Evolutionary conservation across 768 basidiomycete species (phyloP), one percentile per base, ranked within the genome.

Genomic region (Kwoniella heveanensis): DNA sequence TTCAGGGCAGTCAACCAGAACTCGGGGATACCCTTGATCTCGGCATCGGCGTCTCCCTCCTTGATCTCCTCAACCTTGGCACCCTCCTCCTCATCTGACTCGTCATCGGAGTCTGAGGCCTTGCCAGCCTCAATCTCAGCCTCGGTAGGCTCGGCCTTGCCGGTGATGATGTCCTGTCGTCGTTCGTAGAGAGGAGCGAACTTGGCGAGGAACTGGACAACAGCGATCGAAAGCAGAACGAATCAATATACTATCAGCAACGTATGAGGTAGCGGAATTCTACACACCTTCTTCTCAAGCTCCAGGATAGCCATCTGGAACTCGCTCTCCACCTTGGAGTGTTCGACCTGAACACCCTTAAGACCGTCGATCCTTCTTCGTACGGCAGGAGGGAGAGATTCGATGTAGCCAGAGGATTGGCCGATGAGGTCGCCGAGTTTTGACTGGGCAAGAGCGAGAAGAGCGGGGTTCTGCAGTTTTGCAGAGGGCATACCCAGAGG

Each of bases 1-100:
- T 90, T 87, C 57, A 98, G 84, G 2, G 93, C 92, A 1, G 96
- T 98, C 72, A 96, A 87, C 95, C 95, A 99, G 85, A 99, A 99
- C 73, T 95, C 89, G 55, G 94, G 91, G 70, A 99, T 91, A 56
- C 88, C 84, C 75, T 81, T 80, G 60, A 76, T 53, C 26, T 79
- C 63, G 37, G 80, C 66, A 54, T 50, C 51, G 58, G 67, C 74
- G 64, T 70, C 71, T 50, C 81, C 64, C 64, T 77, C 61, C 61
- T 69, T 57, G 47, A 72, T 72, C 36, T 79, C 77, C 39, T 79
- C 73, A 51, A 74, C 69, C 51, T 71, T 60, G 36, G 83, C 76
- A 25, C 63, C 73, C 32, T 80, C 73, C 62, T 85, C 87, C 57
- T 91, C 83, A 21, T 81, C 81, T 68, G 79, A 77, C 66, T 93